These are phyloP conservation scores for Suillus variegatus DNA, from an alignment of 768 basidiomycete genomes.

Conservation along the genomic window DNA sequence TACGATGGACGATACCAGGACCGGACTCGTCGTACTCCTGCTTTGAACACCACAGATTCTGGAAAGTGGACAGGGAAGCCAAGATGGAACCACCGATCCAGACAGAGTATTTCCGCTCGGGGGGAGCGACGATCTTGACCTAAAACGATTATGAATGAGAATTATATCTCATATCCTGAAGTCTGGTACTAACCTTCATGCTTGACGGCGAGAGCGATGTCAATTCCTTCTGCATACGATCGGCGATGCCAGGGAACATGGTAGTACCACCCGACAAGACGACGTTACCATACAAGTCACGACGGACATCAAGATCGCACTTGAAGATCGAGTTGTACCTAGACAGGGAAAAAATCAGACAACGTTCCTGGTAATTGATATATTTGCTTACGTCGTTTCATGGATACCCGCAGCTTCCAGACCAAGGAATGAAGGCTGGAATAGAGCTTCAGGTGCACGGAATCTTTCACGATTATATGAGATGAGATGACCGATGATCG, in stretches of 20 bases:
- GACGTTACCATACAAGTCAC: conserved; percentile 36
- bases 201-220: conserved; percentile 75
- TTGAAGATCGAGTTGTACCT: conserved; percentile 62
- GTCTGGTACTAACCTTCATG: conserved; percentile 64
- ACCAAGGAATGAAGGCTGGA: conserved; percentile 60
- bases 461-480: conserved; percentile 37
- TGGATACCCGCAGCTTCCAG: conserved; percentile 86
- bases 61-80: conserved; percentile 93
- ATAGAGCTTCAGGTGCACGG: conserved; percentile 57
- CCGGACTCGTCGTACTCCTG: conserved; percentile 91
- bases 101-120: conserved; percentile 94
- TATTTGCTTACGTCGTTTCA: conserved; percentile 53
- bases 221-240: conserved; percentile 95
- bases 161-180: background rate
- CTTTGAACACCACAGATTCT: conserved; percentile 93
- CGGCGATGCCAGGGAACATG: conserved; percentile 96
- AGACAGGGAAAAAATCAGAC: conserved; percentile 8
- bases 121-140: conserved; percentile 93
- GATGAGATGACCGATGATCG: conserved; percentile 1
- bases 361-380: background rate
- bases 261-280: conserved; percentile 79
- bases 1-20: conserved; percentile 79
- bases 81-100: conserved; percentile 91
- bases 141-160: conserved; percentile 21
- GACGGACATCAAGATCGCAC: conserved; percentile 70